Base-by-base conservation (phyloP, 148 eudicot genomes). In the Salicornia ramosissima region DNA sequence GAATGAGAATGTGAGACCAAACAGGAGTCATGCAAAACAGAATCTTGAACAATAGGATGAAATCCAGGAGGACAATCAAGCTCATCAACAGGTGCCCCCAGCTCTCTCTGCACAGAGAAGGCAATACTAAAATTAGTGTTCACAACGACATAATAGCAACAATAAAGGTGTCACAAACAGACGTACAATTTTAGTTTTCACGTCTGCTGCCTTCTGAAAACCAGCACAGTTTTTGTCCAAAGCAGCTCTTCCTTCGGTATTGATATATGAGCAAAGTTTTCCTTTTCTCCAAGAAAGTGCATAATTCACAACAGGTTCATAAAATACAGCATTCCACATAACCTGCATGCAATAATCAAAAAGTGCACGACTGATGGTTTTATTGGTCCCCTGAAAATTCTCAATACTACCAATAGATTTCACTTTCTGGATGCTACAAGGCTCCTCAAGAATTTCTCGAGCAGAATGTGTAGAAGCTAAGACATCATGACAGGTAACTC, bases 21-120 rank as follows among this genome's bases (percentile, higher is more conserved):
- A 58, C 76, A 72, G 50, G 78, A 64, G 47, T 33, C 45, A 2
- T 68, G 33, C 34, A 71, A 43, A 52, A 74, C 59, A 49, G 79
- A 65, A 29, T 69, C 75, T 58, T 80, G 68, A 64, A 65, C 71
- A 45, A 56, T 67, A 21, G 62, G 79, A 70, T 79, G 88, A 75
- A 94, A 91, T 36, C 99, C 99, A 54, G 99, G 97, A 64, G 99
- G 99, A 43, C 70, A 89, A 64, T 90, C 99, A 76, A 71, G 74
- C 66, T 90, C 96, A 60, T 70, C 65, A 71, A 36, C 78, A 74
- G 84, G 79, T 56, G 83, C 68, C 26, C 75, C 88, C 49, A 68
- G 79, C 31, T 77, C 81, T 24, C 30, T 53, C 84, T 82, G 78
- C 74, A 80, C 39, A 14, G 39, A 30, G 28, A 64, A 69, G 52